These are phyloP conservation scores for Ogataea chonburiensis DNA, from an alignment of 805 yeast species.

Conservation along the genomic window DNA sequence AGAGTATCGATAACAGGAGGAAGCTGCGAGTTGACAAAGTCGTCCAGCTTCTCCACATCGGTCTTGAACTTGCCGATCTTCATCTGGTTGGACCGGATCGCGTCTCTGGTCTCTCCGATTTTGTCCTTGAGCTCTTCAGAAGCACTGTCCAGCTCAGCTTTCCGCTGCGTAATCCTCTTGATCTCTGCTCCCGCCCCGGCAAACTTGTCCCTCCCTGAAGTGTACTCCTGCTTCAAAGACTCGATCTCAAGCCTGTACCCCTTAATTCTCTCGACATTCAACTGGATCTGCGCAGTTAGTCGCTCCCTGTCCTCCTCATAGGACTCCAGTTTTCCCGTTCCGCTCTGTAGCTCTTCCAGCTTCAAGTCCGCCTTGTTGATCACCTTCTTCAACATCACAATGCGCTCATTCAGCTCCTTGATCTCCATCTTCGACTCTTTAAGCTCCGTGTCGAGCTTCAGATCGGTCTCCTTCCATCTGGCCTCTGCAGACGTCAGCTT, in stretches of 20 bases:
- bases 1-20: slow-evolving; percentile 30
- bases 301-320: slow-evolving; percentile 36
- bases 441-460: slow-evolving; percentile 7
- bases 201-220: slow-evolving; percentile 15
- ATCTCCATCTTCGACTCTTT: slow-evolving; percentile 10
- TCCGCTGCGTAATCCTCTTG: slow-evolving; percentile 11
- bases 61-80: slow-evolving; percentile 23
- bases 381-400: slow-evolving; percentile 22
- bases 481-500: slow-evolving; percentile 10
- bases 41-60: slow-evolving; percentile 26
- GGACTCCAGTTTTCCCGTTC: slow-evolving; percentile 37
- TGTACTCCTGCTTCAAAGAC: slow-evolving; percentile 9
- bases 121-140: slow-evolving; percentile 28
- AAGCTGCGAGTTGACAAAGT: slow-evolving; percentile 27
- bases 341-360: slow-evolving; percentile 45
- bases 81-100: slow-evolving; percentile 13
- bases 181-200: slow-evolving; percentile 12
- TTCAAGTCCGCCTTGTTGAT: slow-evolving; percentile 37
- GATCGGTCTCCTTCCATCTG: slow-evolving; percentile 11
- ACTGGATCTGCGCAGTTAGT: slow-evolving; percentile 30
- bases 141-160: slow-evolving; percentile 8
- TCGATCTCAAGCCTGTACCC: slow-evolving; percentile 22
- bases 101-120: slow-evolving; percentile 19
- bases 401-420: slow-evolving; percentile 16
- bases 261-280: slow-evolving; percentile 22